Base-by-base conservation (phyloP, 176 grass and related monocot genomes). In the Hyparrhenia diplandra region DNA sequence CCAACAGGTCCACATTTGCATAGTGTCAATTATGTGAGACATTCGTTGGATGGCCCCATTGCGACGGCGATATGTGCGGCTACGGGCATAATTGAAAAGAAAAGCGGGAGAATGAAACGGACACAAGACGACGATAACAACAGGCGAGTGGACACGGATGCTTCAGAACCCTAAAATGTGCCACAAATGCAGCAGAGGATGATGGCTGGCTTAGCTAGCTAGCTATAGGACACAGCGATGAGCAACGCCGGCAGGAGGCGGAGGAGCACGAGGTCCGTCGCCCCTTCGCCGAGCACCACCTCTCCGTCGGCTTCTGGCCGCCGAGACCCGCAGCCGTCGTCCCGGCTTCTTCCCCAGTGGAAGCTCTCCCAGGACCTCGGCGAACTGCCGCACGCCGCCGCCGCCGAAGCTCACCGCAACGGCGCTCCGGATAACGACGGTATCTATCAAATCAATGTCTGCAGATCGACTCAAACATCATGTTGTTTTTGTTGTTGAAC, bases 331-430 rank as follows among this genome's bases (percentile, higher is more conserved):
- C 59, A 45, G 46, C 17, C 41, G 8, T 30, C 76, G 13, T 54
- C 76, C 18, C 77, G 57, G 32, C 41, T 54, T n/a, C n/a, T n/a
- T 14, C 86, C 60, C 54, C 42, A 73, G 24, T 91, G 89, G 89
- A 91, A 84, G 37, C 78, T 91, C 67, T 84, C 89, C 30, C 89
- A 91, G 89, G 85, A 85, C 64, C 81, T 87, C 43, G 89, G 89
- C n/a, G 88, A 90, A 10, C 35, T 41, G 47, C 78, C 68, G 18
- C 88, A n/a, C n/a, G n/a, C n/a, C 74, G 2, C 83, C 3, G 88
- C 74, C 2, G 88, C 74, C 54, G 74, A 42, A 11, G 28, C 42
- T 45, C 55, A 60, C 4, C 39, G 36, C 66, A 21, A 52, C 75
- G 67, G 52, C 75, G 17, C 40, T 5, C 68, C 23, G 6, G 52